Conservation (phyloP, 73 alveolate genomes). For the Durusdinium trenchii region DNA sequence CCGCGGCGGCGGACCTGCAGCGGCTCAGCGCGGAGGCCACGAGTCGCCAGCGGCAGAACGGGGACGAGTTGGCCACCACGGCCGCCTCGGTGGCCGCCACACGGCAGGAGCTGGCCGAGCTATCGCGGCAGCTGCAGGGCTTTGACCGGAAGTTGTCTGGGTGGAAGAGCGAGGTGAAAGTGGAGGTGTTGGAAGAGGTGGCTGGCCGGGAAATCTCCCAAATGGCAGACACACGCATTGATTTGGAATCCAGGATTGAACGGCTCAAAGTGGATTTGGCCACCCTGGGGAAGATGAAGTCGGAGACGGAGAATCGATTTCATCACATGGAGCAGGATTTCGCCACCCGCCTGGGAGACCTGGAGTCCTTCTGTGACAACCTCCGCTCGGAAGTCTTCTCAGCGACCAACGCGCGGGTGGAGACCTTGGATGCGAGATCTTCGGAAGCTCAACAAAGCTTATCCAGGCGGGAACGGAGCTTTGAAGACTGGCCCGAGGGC, state of each 20-base stretch:
- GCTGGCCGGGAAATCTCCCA: slow-evolving; percentile 63
- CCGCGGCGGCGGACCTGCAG: slow-evolving; percentile 63
- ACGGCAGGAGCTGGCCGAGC: slow-evolving; percentile 88
- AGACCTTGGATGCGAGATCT: slow-evolving; percentile 58
- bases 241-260: slow-evolving; percentile 64
- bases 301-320: slow-evolving; percentile 47
- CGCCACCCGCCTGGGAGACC: slow-evolving; percentile 58
- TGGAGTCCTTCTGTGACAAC: slow-evolving; percentile 56
- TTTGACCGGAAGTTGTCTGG: slow-evolving; percentile 58
- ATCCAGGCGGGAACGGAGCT: no score
- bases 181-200: slow-evolving; percentile 73
- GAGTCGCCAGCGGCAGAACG: slow-evolving; percentile 69
- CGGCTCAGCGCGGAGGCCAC: slow-evolving; percentile 50
- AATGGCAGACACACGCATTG: slow-evolving; percentile 79
- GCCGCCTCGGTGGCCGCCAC: slow-evolving; percentile 81
- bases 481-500: no score
- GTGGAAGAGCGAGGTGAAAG: slow-evolving; percentile 91
- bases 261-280: slow-evolving; percentile 82
- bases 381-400: slow-evolving; percentile 55
- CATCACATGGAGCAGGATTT: slow-evolving; percentile 26
- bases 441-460: slow-evolving; percentile 67
- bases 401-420: slow-evolving; percentile 42
- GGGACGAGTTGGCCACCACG: slow-evolving; percentile 43
- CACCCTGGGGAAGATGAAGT: slow-evolving; percentile 57
- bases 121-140: slow-evolving; percentile 62